Conservation (phyloP, 2,329 filamentous ascomycete species). For the Colletotrichum cordylinicola region DNA sequence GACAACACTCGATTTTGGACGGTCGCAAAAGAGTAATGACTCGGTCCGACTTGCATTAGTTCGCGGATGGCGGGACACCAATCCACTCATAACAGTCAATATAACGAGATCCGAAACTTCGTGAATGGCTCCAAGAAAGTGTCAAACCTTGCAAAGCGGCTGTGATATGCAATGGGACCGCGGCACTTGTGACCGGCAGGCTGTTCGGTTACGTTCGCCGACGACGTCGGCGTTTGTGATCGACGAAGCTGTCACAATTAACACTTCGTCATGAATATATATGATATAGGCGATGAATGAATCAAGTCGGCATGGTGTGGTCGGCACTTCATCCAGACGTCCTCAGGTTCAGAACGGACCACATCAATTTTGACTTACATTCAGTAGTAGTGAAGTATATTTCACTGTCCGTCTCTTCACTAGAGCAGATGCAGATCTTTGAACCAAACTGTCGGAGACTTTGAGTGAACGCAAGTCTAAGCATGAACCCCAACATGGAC, state of each 20-base stretch:
- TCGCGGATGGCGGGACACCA: neutral
- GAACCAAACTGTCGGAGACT: neutral
- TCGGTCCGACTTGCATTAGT: neutral
- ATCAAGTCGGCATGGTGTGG: neutral
- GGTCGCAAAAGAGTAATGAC: neutral
- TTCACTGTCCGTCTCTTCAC: neutral
- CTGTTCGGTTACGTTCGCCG: neutral
- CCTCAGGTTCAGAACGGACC: neutral
- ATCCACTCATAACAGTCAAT: neutral
- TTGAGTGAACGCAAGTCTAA: neutral
- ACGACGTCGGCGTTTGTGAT: neutral
- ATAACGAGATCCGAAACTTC: neutral
- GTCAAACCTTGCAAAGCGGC: neutral
- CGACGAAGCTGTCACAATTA: neutral
- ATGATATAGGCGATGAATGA: neutral
- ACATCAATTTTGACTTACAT: neutral
- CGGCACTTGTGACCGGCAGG: neutral
- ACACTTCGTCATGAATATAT: neutral
- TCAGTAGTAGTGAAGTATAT: neutral
- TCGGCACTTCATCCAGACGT: neutral
- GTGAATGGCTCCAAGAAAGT: neutral
- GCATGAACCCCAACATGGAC: neutral
- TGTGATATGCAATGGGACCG: neutral
- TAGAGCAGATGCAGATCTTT: neutral
- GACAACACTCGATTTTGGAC: neutral